Conservation (phyloP, 1,284 basidiomycete species). For the Polyporus tsugae region DNA sequence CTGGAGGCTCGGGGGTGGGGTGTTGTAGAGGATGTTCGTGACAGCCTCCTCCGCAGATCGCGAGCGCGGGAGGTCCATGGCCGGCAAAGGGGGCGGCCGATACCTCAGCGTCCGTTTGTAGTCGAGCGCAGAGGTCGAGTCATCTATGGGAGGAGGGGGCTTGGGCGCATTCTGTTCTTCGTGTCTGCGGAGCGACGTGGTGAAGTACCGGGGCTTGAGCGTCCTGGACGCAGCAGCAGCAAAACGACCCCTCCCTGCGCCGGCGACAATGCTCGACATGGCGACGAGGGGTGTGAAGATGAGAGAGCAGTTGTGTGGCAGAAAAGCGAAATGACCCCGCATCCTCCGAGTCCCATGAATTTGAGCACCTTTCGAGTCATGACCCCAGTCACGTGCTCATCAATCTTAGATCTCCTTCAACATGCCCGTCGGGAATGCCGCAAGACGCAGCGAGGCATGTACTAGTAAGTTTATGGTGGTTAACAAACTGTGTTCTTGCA, state of each 20-base stretch:
- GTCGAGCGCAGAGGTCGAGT: conserved; percentile 94
- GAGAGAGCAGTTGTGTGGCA: conserved; percentile 20
- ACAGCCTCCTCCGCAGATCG: conserved; percentile 93
- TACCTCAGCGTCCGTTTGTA: conserved; percentile 84
- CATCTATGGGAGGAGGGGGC: conserved; percentile 79
- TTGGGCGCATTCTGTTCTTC: conserved; percentile 47
- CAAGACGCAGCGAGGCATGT: background rate
- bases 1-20: conserved; percentile 90
- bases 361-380: conserved; percentile 25
- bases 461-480: background rate
- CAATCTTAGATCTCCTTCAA: conserved; percentile 14
- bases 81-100: conserved; percentile 80
- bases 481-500: background rate
- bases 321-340: conserved; percentile 21
- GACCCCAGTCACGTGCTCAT: conserved; percentile 23
- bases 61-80: conserved; percentile 77
- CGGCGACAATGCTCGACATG: conserved; percentile 28
- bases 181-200: conserved; percentile 43
- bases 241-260: conserved; percentile 24
- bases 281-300: background rate
- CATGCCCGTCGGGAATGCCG: background rate
- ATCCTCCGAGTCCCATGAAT: conserved; percentile 14
- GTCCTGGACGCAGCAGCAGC: conserved; percentile 13
- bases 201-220: conserved; percentile 43
- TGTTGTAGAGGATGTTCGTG: conserved; percentile 96